Conservation (phyloP, 306 rosid genomes). For the Herpetospermum pedunculosum region DNA sequence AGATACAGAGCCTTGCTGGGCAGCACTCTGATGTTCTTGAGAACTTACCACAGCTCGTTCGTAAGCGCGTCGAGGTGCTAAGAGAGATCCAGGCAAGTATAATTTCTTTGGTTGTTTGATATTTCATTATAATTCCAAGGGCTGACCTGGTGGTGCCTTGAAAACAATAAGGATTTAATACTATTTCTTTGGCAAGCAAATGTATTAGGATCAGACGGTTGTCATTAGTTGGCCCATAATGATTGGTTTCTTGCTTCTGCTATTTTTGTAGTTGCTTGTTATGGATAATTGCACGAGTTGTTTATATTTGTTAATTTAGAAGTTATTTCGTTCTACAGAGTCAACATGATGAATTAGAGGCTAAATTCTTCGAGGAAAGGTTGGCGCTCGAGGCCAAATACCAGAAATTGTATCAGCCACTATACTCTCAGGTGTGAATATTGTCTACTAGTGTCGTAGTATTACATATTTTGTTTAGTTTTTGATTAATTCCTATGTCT, state of each 20-base stretch:
- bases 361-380: slow-evolving; percentile 82
- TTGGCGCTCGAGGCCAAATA: slow-evolving; percentile 88
- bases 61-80: slow-evolving; percentile 82
- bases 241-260: neutral
- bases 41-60: slow-evolving; percentile 41
- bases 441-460: neutral
- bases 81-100: slow-evolving; percentile 68
- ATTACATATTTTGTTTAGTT: neutral
- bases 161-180: too few species aligned
- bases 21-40: slow-evolving; percentile 67
- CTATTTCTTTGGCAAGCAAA: too few species aligned
- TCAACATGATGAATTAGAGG: slow-evolving; percentile 70
- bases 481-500: neutral
- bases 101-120: neutral
- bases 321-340: slow-evolving; percentile 25
- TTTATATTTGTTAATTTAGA: neutral
- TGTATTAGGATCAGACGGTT: too few species aligned
- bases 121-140: too few species aligned
- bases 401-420: slow-evolving; percentile 68
- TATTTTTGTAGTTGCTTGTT: neutral
- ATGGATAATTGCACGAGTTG: neutral
- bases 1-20: slow-evolving; percentile 77
- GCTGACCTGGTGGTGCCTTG: too few species aligned
- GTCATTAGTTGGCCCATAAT: too few species aligned
- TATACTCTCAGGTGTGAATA: slow-evolving; percentile 49